Percentiles rank a stretch among this genome's conserved stretches.
Conservation (phyloP, 306 rosid species). For the Sechiopsis laciniata region DNA sequence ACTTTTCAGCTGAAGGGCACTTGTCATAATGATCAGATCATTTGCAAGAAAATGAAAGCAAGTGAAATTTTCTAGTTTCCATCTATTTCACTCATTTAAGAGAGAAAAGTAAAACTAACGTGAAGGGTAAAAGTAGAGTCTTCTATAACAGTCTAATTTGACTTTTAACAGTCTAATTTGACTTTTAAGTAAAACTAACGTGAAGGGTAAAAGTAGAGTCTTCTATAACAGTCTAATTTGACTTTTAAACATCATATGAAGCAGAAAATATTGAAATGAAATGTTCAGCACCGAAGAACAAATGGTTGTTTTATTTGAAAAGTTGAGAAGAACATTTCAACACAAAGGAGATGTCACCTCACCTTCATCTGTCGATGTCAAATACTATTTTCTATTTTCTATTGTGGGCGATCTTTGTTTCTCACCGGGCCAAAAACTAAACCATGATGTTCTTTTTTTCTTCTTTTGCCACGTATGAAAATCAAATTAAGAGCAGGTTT, state of each 20-base stretch:
- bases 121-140: not conserved
- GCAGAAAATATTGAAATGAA: not conserved
- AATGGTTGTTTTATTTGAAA: not conserved
- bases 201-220: not conserved
- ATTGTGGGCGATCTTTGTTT: not conserved
- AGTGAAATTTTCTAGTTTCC: not conserved
- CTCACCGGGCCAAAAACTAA: not conserved
- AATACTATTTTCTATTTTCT: not conserved
- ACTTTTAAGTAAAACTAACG: not conserved
- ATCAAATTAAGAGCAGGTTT: too few species aligned
- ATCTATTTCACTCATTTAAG: not conserved
- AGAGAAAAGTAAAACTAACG: not conserved
- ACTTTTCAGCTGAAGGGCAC: conserved; percentile 12
- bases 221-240: not conserved
- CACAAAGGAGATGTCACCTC: conserved; percentile 1
- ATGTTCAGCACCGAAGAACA: not conserved
- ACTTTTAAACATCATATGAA: not conserved
- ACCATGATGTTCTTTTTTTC: too few species aligned
- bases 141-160: not conserved
- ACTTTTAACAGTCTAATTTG: not conserved
- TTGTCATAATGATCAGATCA: not conserved
- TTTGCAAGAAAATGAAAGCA: not conserved
- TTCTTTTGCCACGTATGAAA: too few species aligned
- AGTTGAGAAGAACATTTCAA: conserved; percentile 9
- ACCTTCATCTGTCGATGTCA: conserved; percentile 1